Conservation (phyloP, 2,329 filamentous ascomycete genomes). For the Cladophialophora exuberans region DNA sequence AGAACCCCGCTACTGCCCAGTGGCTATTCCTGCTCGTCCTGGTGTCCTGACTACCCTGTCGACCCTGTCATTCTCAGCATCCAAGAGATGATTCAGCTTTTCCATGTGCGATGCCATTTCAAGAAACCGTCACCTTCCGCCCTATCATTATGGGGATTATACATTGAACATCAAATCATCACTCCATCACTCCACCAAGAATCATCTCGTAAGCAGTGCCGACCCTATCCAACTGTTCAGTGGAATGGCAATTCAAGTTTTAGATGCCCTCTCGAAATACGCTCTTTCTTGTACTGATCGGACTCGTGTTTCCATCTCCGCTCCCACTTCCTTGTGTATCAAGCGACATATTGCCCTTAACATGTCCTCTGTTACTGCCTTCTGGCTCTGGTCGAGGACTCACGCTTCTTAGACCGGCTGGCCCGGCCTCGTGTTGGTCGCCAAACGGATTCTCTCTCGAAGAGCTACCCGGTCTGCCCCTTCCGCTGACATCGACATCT, state of each 20-base stretch:
- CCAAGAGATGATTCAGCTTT: slow-evolving; percentile 24
- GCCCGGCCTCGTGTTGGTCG: slow-evolving; percentile 63
- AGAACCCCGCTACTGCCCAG: too few relatives aligned
- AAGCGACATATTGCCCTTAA: slow-evolving; percentile 45
- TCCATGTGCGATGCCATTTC: slow-evolving; percentile 1
- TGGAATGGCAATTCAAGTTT: too few relatives aligned
- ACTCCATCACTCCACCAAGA: background rate
- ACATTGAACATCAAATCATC: background rate
- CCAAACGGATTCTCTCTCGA: slow-evolving; percentile 67
- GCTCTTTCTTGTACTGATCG: slow-evolving; percentile 34
- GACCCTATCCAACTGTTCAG: too few relatives aligned
- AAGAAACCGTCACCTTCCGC: slow-evolving; percentile 18
- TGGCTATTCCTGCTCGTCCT: background rate
- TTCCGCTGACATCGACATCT: slow-evolving; percentile 39
- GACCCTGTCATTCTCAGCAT: slow-evolving; percentile 24
- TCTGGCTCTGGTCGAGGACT: slow-evolving; percentile 73
- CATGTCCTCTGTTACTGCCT: slow-evolving; percentile 29
- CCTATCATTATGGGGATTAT: too few relatives aligned
- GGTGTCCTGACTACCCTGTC: background rate
- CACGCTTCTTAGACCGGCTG: slow-evolving; percentile 65
- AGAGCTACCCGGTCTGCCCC: slow-evolving; percentile 46
- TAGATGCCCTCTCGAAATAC: slow-evolving; percentile 32
- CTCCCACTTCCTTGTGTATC: slow-evolving; percentile 33
- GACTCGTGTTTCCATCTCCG: slow-evolving; percentile 32
- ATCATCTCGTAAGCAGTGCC: too few relatives aligned